Conservation (phyloP, 1,284 basidiomycete species). For the Sparassis latifolia region DNA sequence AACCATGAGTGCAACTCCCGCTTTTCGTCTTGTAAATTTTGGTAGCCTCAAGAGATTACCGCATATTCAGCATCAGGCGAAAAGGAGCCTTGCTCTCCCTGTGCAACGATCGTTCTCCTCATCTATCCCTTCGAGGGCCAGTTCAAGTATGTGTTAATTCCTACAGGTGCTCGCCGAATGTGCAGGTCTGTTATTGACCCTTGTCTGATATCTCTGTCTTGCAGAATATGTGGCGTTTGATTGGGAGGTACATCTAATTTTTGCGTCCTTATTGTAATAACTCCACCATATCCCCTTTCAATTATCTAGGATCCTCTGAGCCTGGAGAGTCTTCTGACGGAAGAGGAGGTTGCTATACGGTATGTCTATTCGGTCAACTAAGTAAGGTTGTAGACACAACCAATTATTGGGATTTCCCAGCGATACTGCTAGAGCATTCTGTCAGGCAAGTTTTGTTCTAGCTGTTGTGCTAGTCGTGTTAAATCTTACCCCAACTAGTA, state of each 20-base stretch:
- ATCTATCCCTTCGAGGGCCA: neutral
- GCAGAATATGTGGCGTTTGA: conserved; percentile 52
- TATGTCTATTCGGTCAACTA: conserved; percentile 26
- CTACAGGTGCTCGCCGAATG: neutral
- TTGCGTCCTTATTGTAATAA: neutral
- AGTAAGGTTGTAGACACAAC: neutral
- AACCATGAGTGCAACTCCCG: no score
- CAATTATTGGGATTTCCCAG: conserved; percentile 30
- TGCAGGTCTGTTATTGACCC: neutral
- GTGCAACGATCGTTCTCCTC: no score
- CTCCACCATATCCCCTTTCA: neutral
- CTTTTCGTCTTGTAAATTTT: no score
- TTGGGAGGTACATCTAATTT: conserved; percentile 51
- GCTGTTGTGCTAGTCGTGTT: neutral
- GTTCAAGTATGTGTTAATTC: neutral
- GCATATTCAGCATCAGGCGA: no score
- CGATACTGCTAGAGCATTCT: conserved; percentile 81
- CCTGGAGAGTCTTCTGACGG: conserved; percentile 74
- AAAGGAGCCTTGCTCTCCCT: no score
- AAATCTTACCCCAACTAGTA: conserved; percentile 23
- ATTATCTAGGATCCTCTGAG: conserved; percentile 67
- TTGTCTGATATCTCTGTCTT: neutral
- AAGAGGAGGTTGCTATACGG: conserved; percentile 90
- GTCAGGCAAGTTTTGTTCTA: conserved; percentile 49
- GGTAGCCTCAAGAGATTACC: no score